A percentile compares a stretch with the other conserved stretches of the same genome.
Evolutionary conservation across 202 grass and related monocot species (phyloP).

Genomic region (Zizania palustris): DNA sequence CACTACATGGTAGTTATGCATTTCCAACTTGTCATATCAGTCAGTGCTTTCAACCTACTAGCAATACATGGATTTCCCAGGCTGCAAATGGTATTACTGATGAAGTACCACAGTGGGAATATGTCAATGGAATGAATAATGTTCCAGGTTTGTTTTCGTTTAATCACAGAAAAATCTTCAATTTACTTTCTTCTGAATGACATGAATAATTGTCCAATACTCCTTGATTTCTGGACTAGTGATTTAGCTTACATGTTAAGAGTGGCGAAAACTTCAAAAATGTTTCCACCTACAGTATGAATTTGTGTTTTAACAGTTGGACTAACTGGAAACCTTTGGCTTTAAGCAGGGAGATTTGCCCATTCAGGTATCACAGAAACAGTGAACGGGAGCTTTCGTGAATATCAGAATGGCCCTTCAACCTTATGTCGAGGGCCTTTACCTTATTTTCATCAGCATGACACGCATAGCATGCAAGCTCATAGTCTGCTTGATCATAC

Average conservation of each 20-base stretch:
- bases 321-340: constrained; percentile 41
- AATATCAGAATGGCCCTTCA: constrained; percentile 52
- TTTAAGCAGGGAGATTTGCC: constrained; percentile 57
- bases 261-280: constrained; percentile 4
- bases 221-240: constrained; percentile 27
- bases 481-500: constrained; percentile 59
- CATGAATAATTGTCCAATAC: constrained; percentile 12
- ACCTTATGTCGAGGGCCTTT: constrained; percentile 51
- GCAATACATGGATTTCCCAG: constrained; percentile 57
- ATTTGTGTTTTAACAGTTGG: constrained; percentile 19
- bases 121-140: constrained; percentile 48
- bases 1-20: constrained; percentile 48
- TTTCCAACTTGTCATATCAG: constrained; percentile 50
- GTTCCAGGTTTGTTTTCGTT: constrained; percentile 49
- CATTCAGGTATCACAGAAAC: constrained; percentile 53
- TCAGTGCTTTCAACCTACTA: constrained; percentile 45
- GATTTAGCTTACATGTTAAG: constrained; percentile 27
- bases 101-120: constrained; percentile 53
- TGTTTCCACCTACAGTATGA: constrained; percentile 20
- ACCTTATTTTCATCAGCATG: constrained; percentile 67
- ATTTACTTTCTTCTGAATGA: constrained; percentile 21
- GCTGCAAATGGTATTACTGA: constrained; percentile 53
- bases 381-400: constrained; percentile 51
- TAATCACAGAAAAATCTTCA: neutral
- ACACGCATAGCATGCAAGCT: constrained; percentile 56